Base-by-base conservation (phyloP, 257 asterid species). In the Rauvolfia tetraphylla region DNA sequence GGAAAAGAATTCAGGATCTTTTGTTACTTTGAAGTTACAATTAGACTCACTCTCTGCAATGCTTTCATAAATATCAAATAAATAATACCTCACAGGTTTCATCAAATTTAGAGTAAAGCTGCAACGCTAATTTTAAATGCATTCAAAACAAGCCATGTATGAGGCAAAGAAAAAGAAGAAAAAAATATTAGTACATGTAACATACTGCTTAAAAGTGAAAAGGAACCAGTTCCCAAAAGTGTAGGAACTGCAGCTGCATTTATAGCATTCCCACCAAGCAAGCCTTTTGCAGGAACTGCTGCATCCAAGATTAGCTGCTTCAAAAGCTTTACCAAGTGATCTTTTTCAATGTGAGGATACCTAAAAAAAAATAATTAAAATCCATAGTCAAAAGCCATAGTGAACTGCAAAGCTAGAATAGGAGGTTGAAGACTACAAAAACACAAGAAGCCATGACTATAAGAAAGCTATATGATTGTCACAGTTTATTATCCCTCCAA, bases 211-310 rank as follows among this genome's bases (percentile, higher is more conserved):
- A 95, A 77, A 84, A 95, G 92, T 33, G 98, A 92, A 82, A 95
- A 95, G 29, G 89, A 87, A 79, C 97, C 92, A 82, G 93, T 86
- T 81, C 98, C 98, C 44, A 95, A 84, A 63, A 95, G 89, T 42
- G 98, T 95, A 57, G 98, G 98, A 69, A 91, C 98, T 76, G 84
- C 84, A 86, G 98, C 92, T 79, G 98, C 98, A 81, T 84, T 90
- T 46, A 82, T 75, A 74, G 78, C 71, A 87, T 82, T 85, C 76
- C 92, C 84, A 69, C 88, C 88, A 79, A 81, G 79, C 76, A 79
- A 34, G 70, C 87, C 88, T 74, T 68, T 86, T 15, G 90, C 75
- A 49, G 92, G 96, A 83, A 86, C 84, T 78, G 82, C 78, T 67
- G 93, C 87, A 79, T 87, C 88, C 80, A 83, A 78, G 74, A 95